Evolutionary conservation across 495 filamentous ascomycete species (phyloP), one percentile per base, ranked within the genome.

Genomic region (Chaetomium fimeti): DNA sequence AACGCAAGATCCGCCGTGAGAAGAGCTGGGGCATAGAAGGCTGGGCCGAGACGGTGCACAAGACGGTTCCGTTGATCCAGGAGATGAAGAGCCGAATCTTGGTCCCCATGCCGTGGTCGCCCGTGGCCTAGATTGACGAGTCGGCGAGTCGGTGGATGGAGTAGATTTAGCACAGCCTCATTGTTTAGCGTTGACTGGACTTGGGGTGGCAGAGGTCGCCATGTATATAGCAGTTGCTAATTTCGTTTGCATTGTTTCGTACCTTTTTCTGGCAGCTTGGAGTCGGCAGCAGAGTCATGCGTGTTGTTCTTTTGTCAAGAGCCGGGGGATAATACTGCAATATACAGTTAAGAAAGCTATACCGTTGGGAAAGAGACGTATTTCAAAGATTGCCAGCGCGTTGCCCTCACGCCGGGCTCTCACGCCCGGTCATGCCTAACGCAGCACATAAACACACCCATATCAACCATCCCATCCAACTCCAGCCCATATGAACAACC

Each of bases 31-130:
- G 87, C 60, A 87, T 96, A 47, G 89, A 95, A 65, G 95, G 94
- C 20, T 98, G 94, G 94, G 91, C 91, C 16, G 92, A 97, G 70
- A 98, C 94, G 42, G 94, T 98, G 42, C 94, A 98, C 79, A 96
- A 96, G 83, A 98, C 94, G 1, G 95, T 98, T 47, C 94, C 94
- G 22, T 82, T 98, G 58, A 98, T 98, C 72, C 92, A 95, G 82
- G 88, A 79, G 61, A 98, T 98, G 94, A 90, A 93, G 83, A 94
- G 90, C 74, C 82, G 89, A 73, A 92, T 98, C 71, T 74, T 98
- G 71, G 89, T 98, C 61, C 92, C 95, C 5, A 91, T 96, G 89
- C 88, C 91, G 9, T 98, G 94, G 94, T 93, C 90, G 68, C 92
- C 94, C 8, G 91, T 98, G 57, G 89, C 89, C 65, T 95, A 79